These are phyloP conservation scores for Salisapilia sapeloensis DNA, from an alignment of 352 stramenopile species.

Conservation along the genomic window DNA sequence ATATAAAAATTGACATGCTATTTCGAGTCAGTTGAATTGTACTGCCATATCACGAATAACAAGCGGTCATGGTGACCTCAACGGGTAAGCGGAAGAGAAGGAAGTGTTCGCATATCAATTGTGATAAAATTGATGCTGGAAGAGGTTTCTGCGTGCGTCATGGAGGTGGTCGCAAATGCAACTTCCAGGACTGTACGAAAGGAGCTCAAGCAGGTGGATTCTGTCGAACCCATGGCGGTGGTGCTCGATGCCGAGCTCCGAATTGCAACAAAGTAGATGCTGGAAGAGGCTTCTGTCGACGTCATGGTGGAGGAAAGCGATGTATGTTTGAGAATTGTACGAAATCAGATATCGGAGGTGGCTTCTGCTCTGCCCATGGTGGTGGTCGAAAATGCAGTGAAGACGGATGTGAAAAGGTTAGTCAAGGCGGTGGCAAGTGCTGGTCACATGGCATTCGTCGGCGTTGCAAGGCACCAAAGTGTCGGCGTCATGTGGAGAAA, in stretches of 20 bases:
- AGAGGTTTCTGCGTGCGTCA: slow-evolving; percentile 73
- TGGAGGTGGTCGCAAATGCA: slow-evolving; percentile 69
- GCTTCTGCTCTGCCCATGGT: slow-evolving; percentile 66
- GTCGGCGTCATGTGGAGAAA: slow-evolving; percentile 35
- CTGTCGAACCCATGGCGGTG: slow-evolving; percentile 52
- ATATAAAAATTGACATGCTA: too few species aligned
- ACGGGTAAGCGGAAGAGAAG: slow-evolving; percentile 20
- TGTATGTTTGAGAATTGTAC: slow-evolving; percentile 31
- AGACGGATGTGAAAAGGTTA: slow-evolving; percentile 57
- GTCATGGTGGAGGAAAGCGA: slow-evolving; percentile 53
- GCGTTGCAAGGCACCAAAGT: slow-evolving; percentile 34
- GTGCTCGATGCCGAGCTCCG: slow-evolving; percentile 49
- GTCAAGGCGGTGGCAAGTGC: slow-evolving; percentile 68
- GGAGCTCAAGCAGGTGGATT: slow-evolving; percentile 68
- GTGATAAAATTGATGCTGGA: slow-evolving; percentile 57
- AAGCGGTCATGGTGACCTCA: too few species aligned
- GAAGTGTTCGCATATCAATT: slow-evolving; percentile 28
- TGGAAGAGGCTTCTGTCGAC: slow-evolving; percentile 48
- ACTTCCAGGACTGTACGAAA: slow-evolving; percentile 46
- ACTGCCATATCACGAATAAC: too few species aligned
- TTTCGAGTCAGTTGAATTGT: too few species aligned
- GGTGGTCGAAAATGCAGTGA: slow-evolving; percentile 53
- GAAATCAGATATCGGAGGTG: slow-evolving; percentile 68
- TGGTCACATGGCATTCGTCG: slow-evolving; percentile 52
- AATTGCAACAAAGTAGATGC: slow-evolving; percentile 69